Percentiles rank a stretch among this genome's conserved stretches.
Conservation (phyloP, 306 rosid species). For the Acacia crassicarpa region DNA sequence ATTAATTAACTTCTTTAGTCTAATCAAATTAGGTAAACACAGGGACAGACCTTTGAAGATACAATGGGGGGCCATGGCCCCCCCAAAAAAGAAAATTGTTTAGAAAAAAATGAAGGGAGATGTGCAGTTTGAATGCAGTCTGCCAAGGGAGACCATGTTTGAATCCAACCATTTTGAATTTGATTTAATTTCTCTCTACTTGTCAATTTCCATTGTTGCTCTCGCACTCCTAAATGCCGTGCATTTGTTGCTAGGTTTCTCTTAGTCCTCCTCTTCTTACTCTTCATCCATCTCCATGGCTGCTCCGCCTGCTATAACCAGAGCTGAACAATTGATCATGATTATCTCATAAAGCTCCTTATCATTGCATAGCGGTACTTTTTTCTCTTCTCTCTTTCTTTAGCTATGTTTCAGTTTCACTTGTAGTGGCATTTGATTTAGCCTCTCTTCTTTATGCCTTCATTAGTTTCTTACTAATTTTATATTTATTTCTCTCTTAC, state of each 20-base stretch:
- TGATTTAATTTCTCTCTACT: neutral
- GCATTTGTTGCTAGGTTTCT: constrained; percentile 31
- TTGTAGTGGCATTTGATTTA: constrained; percentile 3
- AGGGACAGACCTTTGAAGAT: too few species aligned
- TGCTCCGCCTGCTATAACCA: constrained; percentile 60
- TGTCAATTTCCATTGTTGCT: neutral
- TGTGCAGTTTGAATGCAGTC: too few species aligned
- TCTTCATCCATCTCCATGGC: constrained; percentile 37
- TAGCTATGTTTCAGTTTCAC: neutral
- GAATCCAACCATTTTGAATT: neutral
- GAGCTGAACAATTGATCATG: constrained; percentile 90
- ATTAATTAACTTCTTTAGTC: too few species aligned
- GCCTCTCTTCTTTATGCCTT: neutral
- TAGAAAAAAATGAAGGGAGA: too few species aligned
- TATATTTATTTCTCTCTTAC: neutral
- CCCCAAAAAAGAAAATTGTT: too few species aligned
- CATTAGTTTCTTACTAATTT: neutral
- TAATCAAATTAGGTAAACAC: too few species aligned
- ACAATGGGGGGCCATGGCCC: too few species aligned
- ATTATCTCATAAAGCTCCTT: constrained; percentile 79
- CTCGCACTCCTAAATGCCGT: constrained; percentile 17
- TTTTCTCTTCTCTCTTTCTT: neutral
- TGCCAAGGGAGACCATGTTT: too few species aligned
- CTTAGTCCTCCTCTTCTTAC: neutral
- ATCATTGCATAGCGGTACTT: constrained; percentile 83